Evolutionary conservation across 192 early-diverging fungal species (phyloP), one percentile per base, ranked within the genome.

Genomic region (Backusella tarrabulga): DNA sequence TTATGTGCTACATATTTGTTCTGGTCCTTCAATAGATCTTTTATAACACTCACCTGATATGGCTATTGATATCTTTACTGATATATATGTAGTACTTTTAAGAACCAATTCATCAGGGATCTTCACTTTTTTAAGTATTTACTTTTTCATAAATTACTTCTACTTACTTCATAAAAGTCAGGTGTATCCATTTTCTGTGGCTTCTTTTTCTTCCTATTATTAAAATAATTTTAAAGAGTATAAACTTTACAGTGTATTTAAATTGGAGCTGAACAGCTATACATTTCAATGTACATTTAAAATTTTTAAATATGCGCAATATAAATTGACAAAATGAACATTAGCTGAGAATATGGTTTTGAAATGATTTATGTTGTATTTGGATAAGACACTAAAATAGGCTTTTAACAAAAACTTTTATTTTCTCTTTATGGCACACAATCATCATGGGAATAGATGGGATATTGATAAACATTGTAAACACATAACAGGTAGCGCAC

Each of bases 401-500:
- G 3, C 4, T 21, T 26, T 21, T 6, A 60, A 26, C n/a, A 60
- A 26, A 60, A 23, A 63, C 56, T 63, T 50, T 7, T 50, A 15
- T 63, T 63, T 63, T 50, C 46, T 50, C 17, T 63, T 63, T 63
- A 26, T 63, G 56, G 56, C 9, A 32, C 56, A 63, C 56, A 50
- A n/a, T 50, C 46, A 63, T 63, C 56, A 63, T 63, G 56, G 56
- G 56, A 63, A 32, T 63, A 29, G 56, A 63, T 63, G 23, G 11
- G 0, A 29, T 63, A 63, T 63, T 63, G 56, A 26, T 63, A 63
- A 63, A 63, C 56, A 63, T 63, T 63, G 56, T 63, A 63, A 63
- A 63, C 26, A 63, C 54, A 63, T 63, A 63, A n/a, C n/a, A 29
- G 23, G 56, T 29, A 63, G 23, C 8, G 11, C 26, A 29, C 29